phyloP scores from a whole-genome alignment of 2,329 filamentous ascomycete species.

The Trichoderma gracile region DNA sequence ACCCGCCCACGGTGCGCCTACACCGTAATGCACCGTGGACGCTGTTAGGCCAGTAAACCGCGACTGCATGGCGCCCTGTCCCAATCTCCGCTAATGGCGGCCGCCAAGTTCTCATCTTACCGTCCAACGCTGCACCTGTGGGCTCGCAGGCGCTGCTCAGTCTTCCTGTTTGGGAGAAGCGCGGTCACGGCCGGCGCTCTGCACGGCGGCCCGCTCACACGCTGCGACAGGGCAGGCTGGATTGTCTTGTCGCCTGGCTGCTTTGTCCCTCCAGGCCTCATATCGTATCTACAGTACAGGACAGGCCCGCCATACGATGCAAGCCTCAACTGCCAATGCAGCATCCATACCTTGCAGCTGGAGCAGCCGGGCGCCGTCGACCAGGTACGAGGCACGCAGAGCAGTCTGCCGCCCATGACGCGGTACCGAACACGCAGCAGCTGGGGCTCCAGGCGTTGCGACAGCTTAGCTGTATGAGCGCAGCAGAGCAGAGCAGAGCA shows the following conservation, averaged over 20 bases:
- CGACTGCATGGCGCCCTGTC: slow-evolving; percentile 22
- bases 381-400: slow-evolving; percentile 1
- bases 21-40: background rate
- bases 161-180: slow-evolving; percentile 27
- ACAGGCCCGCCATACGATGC: background rate
- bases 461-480: background rate
- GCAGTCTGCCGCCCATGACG: background rate
- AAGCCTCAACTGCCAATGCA: background rate
- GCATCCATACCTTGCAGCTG: background rate
- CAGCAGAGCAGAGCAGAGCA: background rate
- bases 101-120: slow-evolving; percentile 27
- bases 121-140: slow-evolving; percentile 20
- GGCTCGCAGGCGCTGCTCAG: slow-evolving; percentile 20
- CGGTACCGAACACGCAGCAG: slow-evolving; percentile 8
- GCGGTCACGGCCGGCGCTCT: slow-evolving; percentile 24
- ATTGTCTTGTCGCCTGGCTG: background rate
- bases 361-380: background rate
- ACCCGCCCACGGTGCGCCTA: background rate
- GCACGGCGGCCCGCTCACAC: slow-evolving; percentile 27
- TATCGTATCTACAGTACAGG: background rate
- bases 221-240: slow-evolving; percentile 23
- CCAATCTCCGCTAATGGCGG: slow-evolving; percentile 28
- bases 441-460: background rate
- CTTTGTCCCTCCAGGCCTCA: too few species aligned
- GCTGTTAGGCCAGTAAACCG: slow-evolving; percentile 21